Evolutionary conservation across 768 basidiomycete genomes (phyloP), one percentile per base, ranked within the genome.

Genomic region (Gymnopilus dilepis): DNA sequence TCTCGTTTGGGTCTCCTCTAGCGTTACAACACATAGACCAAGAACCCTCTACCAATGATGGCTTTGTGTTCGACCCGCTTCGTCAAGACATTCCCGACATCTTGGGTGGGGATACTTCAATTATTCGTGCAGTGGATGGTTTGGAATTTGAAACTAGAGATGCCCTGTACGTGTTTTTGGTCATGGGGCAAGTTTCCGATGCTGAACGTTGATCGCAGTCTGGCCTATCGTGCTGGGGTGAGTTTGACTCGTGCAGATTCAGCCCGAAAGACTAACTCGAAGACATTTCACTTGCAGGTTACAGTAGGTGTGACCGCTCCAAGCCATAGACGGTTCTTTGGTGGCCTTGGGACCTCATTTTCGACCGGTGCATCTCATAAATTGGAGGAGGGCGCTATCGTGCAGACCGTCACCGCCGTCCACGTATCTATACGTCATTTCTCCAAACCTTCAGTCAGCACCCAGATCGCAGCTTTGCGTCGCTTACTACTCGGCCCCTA

Each of bases 401-500:
- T 89, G 37, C 83, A 91, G 68, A 84, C 88, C 15, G 74, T 82
- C 7, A 82, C 85, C 3, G 90, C 85, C 2, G 70, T 95, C 4
- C 92, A 94, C 69, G 74, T 96, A 63, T 72, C 80, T 6, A 72
- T 97, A 43, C 72, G 78, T 5, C 85, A 86, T 68, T 76, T 76
- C 21, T 61, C 79, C 37, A 68, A 77, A 73, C 66, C 81, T 0
- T 90, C 91, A 61, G 80, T 94, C 30, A 94, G 94, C 73, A 90
- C 88, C n/a, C 87, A 94, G 65, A 88, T 97, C 62, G 89, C 88
- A 13, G 79, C 86, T 4, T 76, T 97, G 45, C 83, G 94, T 1
- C 77, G 82, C 7, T 76, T 94, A 38, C 77, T 97, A 7, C 76
- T 88, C 8, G 77, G 73, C 24, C 74, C 80, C 13, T 61, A 68